phyloP scores from a whole-genome alignment of 108 stramenopile genomes.

The Cyclostephanos tholiformis region DNA sequence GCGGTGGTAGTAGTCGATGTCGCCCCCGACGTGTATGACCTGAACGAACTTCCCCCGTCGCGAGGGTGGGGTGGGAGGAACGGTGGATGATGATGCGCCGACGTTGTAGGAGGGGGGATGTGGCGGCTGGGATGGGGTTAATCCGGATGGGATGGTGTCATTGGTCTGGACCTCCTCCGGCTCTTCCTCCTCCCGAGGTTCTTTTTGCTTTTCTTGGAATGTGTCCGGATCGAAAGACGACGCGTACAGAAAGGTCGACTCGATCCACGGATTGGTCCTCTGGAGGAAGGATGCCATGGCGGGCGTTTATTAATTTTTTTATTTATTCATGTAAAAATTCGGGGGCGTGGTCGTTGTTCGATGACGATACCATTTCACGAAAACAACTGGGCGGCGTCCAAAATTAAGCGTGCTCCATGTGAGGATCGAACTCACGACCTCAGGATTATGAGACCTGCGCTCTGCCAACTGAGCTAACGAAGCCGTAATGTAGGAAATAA shows the following conservation, averaged over 20 bases:
- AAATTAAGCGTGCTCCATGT: constrained; percentile 29
- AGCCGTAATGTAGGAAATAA: too few species aligned
- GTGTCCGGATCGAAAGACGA: constrained; percentile 10
- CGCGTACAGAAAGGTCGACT: constrained; percentile 37
- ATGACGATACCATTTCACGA: too few species aligned
- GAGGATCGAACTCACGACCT: constrained; percentile 74
- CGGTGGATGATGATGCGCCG: too few species aligned
- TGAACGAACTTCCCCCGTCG: constrained; percentile 34
- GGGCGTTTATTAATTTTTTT: too few species aligned
- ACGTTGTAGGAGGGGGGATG: neutral
- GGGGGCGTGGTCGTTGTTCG: too few species aligned
- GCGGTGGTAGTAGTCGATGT: neutral
- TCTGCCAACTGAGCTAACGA: constrained; percentile 63
- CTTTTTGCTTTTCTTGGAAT: neutral
- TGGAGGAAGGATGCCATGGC: constrained; percentile 42
- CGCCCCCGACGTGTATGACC: constrained; percentile 29
- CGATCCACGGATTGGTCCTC: constrained; percentile 39
- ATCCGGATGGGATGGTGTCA: constrained; percentile 36
- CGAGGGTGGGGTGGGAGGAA: constrained; percentile 28
- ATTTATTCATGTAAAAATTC: too few species aligned
- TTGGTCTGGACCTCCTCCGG: constrained; percentile 16
- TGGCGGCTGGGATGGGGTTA: constrained; percentile 2
- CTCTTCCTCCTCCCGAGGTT: neutral
- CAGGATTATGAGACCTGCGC: constrained; percentile 72
- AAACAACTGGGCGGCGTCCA: too few species aligned